Evolutionary conservation across 139 green algal genomes (phyloP).

Genomic region (Chlorella sorokiniana): DNA sequence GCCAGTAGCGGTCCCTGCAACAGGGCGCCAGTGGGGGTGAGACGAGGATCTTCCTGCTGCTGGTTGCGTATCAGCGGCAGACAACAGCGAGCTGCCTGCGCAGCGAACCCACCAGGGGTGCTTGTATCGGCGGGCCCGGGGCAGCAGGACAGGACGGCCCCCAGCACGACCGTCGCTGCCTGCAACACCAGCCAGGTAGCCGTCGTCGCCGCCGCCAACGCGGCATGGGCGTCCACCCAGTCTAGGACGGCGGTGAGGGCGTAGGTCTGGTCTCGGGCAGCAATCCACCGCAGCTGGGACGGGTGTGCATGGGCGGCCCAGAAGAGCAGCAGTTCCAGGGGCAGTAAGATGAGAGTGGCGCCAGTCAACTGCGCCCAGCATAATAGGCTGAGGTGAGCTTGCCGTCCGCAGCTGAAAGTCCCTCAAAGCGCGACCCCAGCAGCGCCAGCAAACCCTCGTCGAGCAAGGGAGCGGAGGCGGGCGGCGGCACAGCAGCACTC

Average conservation of each 20-base stretch:
- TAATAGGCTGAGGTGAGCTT: too few relatives aligned
- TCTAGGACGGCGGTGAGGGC: background rate
- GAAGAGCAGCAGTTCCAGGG: background rate
- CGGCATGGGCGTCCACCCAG: background rate
- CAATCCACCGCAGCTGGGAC: slow-evolving; percentile 19
- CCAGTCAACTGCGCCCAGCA: slow-evolving; percentile 12
- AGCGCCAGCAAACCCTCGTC: too few relatives aligned
- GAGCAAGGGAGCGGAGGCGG: too few relatives aligned
- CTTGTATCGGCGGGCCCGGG: background rate
- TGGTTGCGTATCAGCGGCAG: background rate
- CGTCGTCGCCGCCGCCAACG: background rate
- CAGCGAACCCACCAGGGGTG: slow-evolving; percentile 5
- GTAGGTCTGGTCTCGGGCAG: slow-evolving; percentile 9
- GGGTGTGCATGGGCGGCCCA: background rate
- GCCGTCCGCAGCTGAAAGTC: too few relatives aligned
- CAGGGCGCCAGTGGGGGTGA: background rate
- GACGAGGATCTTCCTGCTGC: background rate
- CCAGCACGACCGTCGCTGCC: slow-evolving; percentile 1
- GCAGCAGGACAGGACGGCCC: background rate
- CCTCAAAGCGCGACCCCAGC: too few relatives aligned
- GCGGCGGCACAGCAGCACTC: too few relatives aligned
- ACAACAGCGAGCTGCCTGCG: background rate
- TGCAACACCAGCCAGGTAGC: slow-evolving; percentile 18
- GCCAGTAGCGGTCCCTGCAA: slow-evolving; percentile 17
- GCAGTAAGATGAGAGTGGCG: slow-evolving; percentile 16